These are phyloP conservation scores for Cladosporium sp. DNA, from an alignment of 2,329 filamentous ascomycete genomes.

Conservation along the genomic window DNA sequence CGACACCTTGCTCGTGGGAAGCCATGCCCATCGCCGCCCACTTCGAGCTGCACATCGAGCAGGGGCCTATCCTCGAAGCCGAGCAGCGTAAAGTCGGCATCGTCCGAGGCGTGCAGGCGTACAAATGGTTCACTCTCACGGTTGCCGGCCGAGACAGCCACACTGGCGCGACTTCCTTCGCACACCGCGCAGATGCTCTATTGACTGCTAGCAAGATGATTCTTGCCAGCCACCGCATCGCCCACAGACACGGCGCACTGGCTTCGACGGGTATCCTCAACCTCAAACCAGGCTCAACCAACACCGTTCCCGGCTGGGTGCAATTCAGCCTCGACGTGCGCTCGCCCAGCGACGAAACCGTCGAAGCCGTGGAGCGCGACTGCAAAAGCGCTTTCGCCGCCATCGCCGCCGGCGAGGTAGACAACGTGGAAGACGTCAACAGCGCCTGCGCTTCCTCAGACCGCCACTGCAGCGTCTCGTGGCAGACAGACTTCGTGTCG, in stretches of 20 bases:
- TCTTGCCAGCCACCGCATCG: conserved; percentile 59
- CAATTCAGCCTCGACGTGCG: conserved; percentile 67
- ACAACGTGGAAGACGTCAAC: conserved; percentile 46
- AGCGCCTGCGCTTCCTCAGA: conserved; percentile 32
- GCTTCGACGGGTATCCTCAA: conserved; percentile 68
- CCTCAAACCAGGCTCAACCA: conserved; percentile 63
- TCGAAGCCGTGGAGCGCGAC: conserved; percentile 55
- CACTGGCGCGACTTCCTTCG: conserved; percentile 69
- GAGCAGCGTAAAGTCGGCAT: conserved; percentile 62
- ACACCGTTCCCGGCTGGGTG: conserved; percentile 68
- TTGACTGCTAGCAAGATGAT: conserved; percentile 66
- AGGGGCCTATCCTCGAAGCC: conserved; percentile 70
- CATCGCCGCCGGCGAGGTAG: conserved; percentile 52
- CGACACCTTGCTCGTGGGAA: conserved; percentile 52
- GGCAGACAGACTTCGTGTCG: conserved; percentile 59
- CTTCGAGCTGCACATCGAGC: conserved; percentile 83
- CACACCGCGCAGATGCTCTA: conserved; percentile 63
- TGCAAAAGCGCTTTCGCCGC: conserved; percentile 55
- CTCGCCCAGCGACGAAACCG: conserved; percentile 51
- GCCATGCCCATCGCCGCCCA: conserved; percentile 67
- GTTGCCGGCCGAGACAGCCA: conserved; percentile 66
- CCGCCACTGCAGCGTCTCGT: conserved; percentile 48
- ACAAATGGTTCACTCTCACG: conserved; percentile 67
- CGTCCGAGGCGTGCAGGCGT: conserved; percentile 70
- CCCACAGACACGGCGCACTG: conserved; percentile 56